Evolutionary conservation across 1,139 yeast genomes (phyloP).

Genomic region (Yamadazyma dushanensis): DNA sequence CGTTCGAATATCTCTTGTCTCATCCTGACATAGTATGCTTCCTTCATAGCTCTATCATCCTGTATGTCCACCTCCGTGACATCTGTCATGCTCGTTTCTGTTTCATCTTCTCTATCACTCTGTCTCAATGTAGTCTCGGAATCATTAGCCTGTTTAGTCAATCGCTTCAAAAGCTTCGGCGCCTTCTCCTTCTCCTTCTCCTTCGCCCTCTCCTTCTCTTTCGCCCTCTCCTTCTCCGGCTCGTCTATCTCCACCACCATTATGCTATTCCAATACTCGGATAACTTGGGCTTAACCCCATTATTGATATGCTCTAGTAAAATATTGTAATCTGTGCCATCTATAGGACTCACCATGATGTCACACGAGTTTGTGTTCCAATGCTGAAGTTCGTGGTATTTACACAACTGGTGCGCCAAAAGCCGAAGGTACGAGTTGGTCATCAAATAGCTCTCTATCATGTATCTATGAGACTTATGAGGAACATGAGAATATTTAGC

Average conservation of each 20-base stretch:
- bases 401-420: conserved; percentile 67
- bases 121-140: conserved; percentile 15
- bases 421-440: conserved; percentile 69
- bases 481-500: conserved; percentile 3
- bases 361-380: conserved; percentile 28
- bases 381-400: conserved; percentile 53
- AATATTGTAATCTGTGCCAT: conserved; percentile 18
- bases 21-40: conserved; percentile 43
- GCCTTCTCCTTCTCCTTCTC: neutral
- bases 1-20: conserved; percentile 45
- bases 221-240: neutral
- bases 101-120: conserved; percentile 19
- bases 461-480: neutral
- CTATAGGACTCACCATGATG: conserved; percentile 23
- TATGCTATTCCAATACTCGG: conserved; percentile 3
- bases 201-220: neutral
- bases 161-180: conserved; percentile 6
- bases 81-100: conserved; percentile 1
- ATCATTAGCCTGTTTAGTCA: conserved; percentile 1
- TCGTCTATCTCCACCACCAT: conserved; percentile 10
- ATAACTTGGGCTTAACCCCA: conserved; percentile 2
- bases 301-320: conserved; percentile 2
- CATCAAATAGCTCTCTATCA: conserved; percentile 26
- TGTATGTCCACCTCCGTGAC: neutral
- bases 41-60: conserved; percentile 20